Base-by-base conservation (phyloP, 768 basidiomycete genomes). In the Boletus barrowsii region DNA sequence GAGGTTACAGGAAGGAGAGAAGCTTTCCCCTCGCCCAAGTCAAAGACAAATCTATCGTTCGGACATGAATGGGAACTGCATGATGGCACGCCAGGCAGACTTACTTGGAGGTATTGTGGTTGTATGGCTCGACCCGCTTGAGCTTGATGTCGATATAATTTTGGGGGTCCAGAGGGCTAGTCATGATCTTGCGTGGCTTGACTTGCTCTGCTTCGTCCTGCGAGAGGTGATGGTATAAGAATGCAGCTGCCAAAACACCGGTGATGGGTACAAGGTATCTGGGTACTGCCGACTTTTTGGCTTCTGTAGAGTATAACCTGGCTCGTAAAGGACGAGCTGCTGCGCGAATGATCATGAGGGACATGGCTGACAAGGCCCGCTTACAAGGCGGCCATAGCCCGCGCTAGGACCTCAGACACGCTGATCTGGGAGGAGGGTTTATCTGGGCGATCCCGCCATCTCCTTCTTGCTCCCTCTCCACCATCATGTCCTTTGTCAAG, bases 401-500 rank as follows among this genome's bases (percentile, higher is more conserved):
- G 15, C 7, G 37, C 22, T 15, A 37, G 58, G 62, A 64, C 62
- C 63, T 59, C 62, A 46, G 62, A 64, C 63, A 65, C 63, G 42
- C 54, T 15, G 35, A n/a, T 18, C 26, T 53, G 51, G 50, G 51
- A 51, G 37, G 49, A 56, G 64, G 66, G 59, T 57, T 29, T 65
- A 50, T 48, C 43, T 53, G 44, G 24, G 40, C 53, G 59, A 55
- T n/a, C n/a, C 55, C 49, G 41, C 51, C 60, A 59, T 59, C 65
- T 53, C 49, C 22, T 37, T 39, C 57, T 55, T 55, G 44, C 42
- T 29, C 33, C 41, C 45, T 45, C 22, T 49, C 55, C 35, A 40
- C 42, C 52, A 51, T 49, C 50, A 92, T 93, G 91, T 93, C 91
- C 50, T 97, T 97, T 63, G 94, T 98, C 67, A 98, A 98, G 76